A percentile compares a stretch with the other conserved stretches of the same genome.
Evolutionary conservation across 805 yeast genomes (phyloP).

Genomic region (Starmerella apis): DNA sequence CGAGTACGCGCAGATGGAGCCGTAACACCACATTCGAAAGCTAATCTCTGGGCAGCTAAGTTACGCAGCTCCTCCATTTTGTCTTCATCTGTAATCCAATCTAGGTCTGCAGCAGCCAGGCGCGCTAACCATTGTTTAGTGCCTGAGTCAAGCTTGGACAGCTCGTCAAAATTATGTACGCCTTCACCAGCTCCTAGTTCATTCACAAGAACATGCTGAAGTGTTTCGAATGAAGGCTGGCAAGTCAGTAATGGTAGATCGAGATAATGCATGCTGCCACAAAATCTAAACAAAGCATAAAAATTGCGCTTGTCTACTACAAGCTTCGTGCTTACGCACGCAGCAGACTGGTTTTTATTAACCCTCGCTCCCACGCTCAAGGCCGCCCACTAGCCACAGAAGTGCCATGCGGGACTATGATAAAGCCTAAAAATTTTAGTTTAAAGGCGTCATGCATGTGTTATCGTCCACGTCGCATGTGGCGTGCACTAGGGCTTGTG

Average conservation of each 20-base stretch:
- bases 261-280: constrained; percentile 22
- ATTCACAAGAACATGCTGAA: constrained; percentile 16
- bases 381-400: no score
- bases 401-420: no score
- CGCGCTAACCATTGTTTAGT: constrained; percentile 30
- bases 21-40: constrained; percentile 76
- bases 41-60: constrained; percentile 52
- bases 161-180: constrained; percentile 18
- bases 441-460: not conserved
- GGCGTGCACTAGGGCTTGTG: constrained; percentile 5
- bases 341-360: no score
- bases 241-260: constrained; percentile 28
- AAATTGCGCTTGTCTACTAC: no score
- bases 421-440: not conserved
- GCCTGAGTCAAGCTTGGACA: constrained; percentile 21
- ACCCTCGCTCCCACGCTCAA: no score
- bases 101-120: constrained; percentile 31
- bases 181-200: constrained; percentile 11
- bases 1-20: constrained; percentile 67
- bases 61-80: constrained; percentile 37
- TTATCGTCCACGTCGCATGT: constrained; percentile 1
- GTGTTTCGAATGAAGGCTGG: constrained; percentile 20
- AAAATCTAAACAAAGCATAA: no score
- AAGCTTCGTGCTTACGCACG: not conserved
- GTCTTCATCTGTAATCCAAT: constrained; percentile 38